Percentiles rank a stretch among this genome's conserved stretches.
phyloP scores from a whole-genome alignment of 495 filamentous ascomycete species.

The Podospora didyma region DNA sequence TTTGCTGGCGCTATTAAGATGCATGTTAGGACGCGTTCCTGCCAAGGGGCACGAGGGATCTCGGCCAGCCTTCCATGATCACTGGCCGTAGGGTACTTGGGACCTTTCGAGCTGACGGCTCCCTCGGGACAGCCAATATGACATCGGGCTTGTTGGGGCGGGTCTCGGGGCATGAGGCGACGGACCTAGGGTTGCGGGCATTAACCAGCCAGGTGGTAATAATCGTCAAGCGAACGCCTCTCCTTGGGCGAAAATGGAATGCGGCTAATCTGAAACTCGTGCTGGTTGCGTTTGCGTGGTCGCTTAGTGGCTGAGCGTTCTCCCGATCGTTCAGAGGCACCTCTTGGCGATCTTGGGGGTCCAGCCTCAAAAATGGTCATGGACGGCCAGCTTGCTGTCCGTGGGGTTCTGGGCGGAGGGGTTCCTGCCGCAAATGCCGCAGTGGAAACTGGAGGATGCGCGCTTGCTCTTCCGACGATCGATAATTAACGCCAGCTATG shows the following conservation, averaged over 20 bases:
- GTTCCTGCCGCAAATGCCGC: background rate
- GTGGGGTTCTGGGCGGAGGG: background rate
- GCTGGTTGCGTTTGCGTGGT: background rate
- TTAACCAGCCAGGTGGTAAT: slow-evolving; percentile 9
- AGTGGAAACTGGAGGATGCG: slow-evolving; percentile 4
- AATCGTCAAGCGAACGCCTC: slow-evolving; percentile 6
- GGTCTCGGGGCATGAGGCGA: background rate
- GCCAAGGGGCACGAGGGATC: slow-evolving; percentile 4
- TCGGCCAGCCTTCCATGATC: slow-evolving; percentile 9
- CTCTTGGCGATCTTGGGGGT: slow-evolving; percentile 3
- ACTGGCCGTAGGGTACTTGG: background rate
- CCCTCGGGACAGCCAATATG: slow-evolving; percentile 20
- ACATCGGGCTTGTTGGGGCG: slow-evolving; percentile 1
- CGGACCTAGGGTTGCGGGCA: background rate
- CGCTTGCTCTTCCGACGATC: slow-evolving; percentile 5
- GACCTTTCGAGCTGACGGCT: slow-evolving; percentile 10
- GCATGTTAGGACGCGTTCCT: slow-evolving; percentile 5
- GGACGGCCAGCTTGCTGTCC: background rate
- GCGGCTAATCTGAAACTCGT: slow-evolving; percentile 7
- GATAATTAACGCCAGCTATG: background rate
- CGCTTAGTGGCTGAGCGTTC: background rate
- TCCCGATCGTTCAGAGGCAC: background rate
- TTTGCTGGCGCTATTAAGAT: slow-evolving; percentile 1
- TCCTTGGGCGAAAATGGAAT: background rate
- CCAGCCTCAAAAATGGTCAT: background rate